phyloP scores from a whole-genome alignment of 345 rosid genomes.

The Laguncularia racemosa region DNA sequence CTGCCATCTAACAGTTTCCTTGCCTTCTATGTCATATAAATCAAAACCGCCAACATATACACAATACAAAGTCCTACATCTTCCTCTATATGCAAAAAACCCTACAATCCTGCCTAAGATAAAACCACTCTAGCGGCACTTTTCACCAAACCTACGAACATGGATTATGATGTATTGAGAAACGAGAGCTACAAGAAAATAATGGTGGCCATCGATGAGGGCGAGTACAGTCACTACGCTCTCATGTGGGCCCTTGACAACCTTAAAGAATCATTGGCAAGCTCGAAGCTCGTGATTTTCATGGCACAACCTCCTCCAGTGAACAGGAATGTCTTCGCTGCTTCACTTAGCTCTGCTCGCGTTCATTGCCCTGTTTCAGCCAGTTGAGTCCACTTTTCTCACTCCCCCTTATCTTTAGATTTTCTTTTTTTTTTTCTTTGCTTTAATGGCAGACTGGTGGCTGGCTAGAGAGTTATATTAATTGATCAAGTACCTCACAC shows the following conservation, averaged over 20 bases:
- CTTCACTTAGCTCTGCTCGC: constrained; percentile 35
- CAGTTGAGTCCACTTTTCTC: constrained; percentile 10
- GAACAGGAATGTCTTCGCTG: constrained; percentile 12
- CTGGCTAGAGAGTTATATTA: too few species aligned
- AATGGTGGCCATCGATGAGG: constrained; percentile 43
- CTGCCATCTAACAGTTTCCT: constrained; percentile 8
- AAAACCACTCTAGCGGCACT: too few species aligned
- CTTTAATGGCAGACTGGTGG: too few species aligned
- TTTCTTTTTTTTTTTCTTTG: neutral
- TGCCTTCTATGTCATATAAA: too few species aligned
- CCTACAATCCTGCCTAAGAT: too few species aligned
- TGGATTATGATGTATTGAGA: neutral
- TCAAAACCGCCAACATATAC: neutral
- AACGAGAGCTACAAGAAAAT: constrained; percentile 18
- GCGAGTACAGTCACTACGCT: constrained; percentile 43
- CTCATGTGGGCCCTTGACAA: constrained; percentile 42
- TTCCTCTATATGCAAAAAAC: too few species aligned
- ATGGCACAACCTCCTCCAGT: constrained; percentile 33
- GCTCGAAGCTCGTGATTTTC: constrained; percentile 25
- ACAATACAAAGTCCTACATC: constrained; percentile 3
- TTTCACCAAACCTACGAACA: too few species aligned
- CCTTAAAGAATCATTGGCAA: constrained; percentile 22
- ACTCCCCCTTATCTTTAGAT: neutral
- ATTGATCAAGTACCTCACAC: neutral
- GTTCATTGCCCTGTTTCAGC: constrained; percentile 23